Conservation (phyloP, 2,329 filamentous ascomycete genomes). For the Dryadomyces quercus-mongolicae region DNA sequence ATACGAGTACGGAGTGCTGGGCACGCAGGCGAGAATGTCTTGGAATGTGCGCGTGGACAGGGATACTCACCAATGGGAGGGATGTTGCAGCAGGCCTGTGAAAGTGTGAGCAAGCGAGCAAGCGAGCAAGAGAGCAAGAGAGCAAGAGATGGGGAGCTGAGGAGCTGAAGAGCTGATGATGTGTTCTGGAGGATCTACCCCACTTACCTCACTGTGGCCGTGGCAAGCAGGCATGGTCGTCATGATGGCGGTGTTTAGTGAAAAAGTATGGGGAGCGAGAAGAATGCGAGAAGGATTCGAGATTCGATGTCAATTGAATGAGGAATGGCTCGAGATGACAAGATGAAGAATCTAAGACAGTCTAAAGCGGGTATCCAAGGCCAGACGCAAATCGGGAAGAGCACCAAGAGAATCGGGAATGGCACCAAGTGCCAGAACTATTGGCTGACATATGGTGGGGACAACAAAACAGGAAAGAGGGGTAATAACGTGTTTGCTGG, state of each 20-base stretch:
- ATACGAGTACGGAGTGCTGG: background rate
- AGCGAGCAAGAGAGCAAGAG: too few species aligned
- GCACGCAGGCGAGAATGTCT: background rate
- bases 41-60: background rate
- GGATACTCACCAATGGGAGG: conserved; percentile 25
- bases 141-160: background rate
- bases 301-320: background rate
- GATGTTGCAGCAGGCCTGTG: conserved; percentile 28
- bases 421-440: background rate
- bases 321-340: background rate
- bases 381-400: background rate
- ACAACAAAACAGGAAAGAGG: background rate
- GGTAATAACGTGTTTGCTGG: background rate
- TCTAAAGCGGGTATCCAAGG: background rate
- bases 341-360: background rate
- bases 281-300: background rate
- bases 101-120: background rate
- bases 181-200: background rate
- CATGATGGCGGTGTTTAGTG: conserved; percentile 16
- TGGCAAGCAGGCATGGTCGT: conserved; percentile 21
- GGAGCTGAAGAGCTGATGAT: too few species aligned
- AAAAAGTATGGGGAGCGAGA: background rate
- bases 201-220: conserved; percentile 23
- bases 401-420: background rate
- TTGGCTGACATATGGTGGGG: background rate